Evolutionary conservation across 2,329 filamentous ascomycete species (phyloP), one percentile per base, ranked within the genome.

Genomic region (Sphaerostilbella broomeana): DNA sequence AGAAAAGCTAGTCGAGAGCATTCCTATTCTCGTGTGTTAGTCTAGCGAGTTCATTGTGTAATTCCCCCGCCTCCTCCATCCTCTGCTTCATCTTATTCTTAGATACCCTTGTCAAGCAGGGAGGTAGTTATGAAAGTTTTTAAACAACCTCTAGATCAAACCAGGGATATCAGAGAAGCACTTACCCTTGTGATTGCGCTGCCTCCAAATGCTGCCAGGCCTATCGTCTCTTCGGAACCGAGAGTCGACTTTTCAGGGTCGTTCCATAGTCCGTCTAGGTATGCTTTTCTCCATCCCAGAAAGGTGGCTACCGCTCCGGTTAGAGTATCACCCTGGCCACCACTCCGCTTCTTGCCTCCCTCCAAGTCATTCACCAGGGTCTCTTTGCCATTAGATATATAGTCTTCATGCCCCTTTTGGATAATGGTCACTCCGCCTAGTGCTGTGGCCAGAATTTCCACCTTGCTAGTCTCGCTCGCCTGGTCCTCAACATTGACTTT

Each of bases 271-370:
- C 73, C 72, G 42, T 95, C 85, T 38, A 87, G 69, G 61, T 98
- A 98, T 16, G 87, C 87, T 58, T 81, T 81, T 45, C 90, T 74
- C 81, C 90, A 98, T 2, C 79, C 89, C 47, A 97, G 63, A 50
- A 98, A 79, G 4, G 92, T 97, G 2, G 85, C 92, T 48, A 98
- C 68, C 22, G 81, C 81, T 2, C 92, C 92, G 0, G 92, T 97
- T 49, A 98, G 68, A 4, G 92, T 97, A 64, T 98, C 92, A 2
- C 92, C 92, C 64, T 98, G 92, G 0, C 92, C 92, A 33, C 90
- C 92, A 42, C 86, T 90, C 48, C 92, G 73, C 75, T 98, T 98
- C 60, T 79, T 64, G 1, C 90, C 90, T 7, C 92, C 92, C 54
- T 78, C 65, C 3, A 89, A 64, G 51, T 95, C 88, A 18, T 82